Evolutionary conservation across 257 asterid genomes (phyloP), one percentile per base, ranked within the genome.

Genomic region (Nicotiana tabacum): DNA sequence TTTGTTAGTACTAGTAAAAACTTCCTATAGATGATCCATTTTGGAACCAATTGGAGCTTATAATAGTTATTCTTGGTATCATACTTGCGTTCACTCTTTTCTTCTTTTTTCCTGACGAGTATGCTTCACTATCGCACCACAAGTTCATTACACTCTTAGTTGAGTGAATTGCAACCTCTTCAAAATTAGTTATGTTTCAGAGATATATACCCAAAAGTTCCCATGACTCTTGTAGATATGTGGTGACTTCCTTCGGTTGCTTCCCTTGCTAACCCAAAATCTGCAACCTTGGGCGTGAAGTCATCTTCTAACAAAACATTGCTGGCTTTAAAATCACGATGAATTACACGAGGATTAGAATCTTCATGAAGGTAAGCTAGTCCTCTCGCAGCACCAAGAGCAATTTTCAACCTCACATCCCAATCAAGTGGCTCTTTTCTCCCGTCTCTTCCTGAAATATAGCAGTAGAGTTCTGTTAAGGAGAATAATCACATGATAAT

Each of bases 371-470:
- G 98, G 82, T 96, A 96, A 82, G 99, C 99, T 83, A 96, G 83
- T 78, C 98, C 99, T 86, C 99, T 90, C 5, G 99, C 99, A 29
- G 99, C 97, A 84, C 98, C 99, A 69, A 96, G 97, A 13, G 99
- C 98, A 83, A 96, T 94, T 87, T 94, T 96, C 82, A 96, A 84
- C 61, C 98, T 90, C 9, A 96, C 98, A 86, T 96, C 98, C 99
- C 99, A 96, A 83, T 94, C 97, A 82, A 96, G 98, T 81, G 93
- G 92, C 35, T 87, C 90, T 65, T 81, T 88, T 81, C 86, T 77
- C 87, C 80, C 88, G 90, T 93, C 98, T 72, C 55, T 85, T 81
- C 97, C 99, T 96, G 92, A 85, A 88, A 90, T 53, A 86, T 51
- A 76, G 86, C 85, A 83, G 56, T 66, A 62, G 55, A 48, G 39